Base-by-base conservation (phyloP, 2,329 filamentous ascomycete genomes). In the Fusarium tupiense region DNA sequence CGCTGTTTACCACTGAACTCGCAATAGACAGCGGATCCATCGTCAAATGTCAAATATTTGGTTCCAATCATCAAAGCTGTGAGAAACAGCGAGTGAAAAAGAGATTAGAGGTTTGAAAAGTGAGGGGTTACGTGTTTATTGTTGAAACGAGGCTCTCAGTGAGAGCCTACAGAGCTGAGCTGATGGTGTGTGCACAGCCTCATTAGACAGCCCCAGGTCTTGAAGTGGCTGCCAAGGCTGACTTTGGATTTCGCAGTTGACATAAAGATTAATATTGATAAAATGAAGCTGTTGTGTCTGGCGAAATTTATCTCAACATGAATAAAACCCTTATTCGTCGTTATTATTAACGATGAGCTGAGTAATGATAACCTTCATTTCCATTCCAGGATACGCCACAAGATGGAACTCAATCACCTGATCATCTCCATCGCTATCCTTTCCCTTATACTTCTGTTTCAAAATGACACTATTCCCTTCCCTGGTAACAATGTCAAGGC, bases 1-100 rank as follows among this genome's bases (percentile, higher is more conserved):
- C 3, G 9, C 37, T 20, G 2, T 17, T 58, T 26, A 69, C 67
- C 37, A 69, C 44, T 4, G 67, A 61, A 17, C 43, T 37, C n/a
- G 57, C 38, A 17, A 69, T 68, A 9, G 64, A 68, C 1, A 69
- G 16, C 2, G 64, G 67, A n/a, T 69, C 67, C 64, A 68, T 68
- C 1, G 4, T 19, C 4, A 33, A 12, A 19, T 4, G 17, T 29
- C 14, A 7, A 56, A n/a, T 6, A 13, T 19, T 10, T 1, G 19
- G 10, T 5, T 14, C 9, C 1, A 3, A 7, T n/a, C 22, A 22
- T 19, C 2, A 22, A 17, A 35, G 6, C 6, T 11, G 8, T 8
- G 22, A 37, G 35, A 37, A 37, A 17, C 3, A 37, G 14, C 16
- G 16, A 37, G 16, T 19, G 10, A 12, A 19, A 1, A n/a, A 31